A percentile compares a stretch with the other conserved stretches of the same genome.
Evolutionary conservation across 2,329 filamentous ascomycete genomes (phyloP).

Genomic region (Beauveria medogensis): DNA sequence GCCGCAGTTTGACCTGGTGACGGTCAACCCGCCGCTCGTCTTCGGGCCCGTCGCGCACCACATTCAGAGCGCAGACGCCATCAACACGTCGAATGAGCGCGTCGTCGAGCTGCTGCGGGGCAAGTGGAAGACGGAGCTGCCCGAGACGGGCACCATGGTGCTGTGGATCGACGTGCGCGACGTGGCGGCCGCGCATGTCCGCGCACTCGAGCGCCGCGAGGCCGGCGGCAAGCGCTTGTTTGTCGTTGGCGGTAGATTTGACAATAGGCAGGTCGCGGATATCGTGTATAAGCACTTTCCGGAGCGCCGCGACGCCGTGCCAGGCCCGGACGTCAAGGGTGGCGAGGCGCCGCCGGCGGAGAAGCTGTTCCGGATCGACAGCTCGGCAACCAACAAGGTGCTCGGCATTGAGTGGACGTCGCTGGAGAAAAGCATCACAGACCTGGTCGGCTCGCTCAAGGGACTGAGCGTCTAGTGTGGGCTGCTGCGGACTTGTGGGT

Average conservation of each 20-base stretch:
- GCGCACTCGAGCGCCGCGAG: slow-evolving; percentile 39
- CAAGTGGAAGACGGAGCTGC: slow-evolving; percentile 37
- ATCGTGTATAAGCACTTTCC: slow-evolving; percentile 41
- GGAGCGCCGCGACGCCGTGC: slow-evolving; percentile 39
- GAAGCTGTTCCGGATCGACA: slow-evolving; percentile 47
- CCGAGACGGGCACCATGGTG: slow-evolving; percentile 31
- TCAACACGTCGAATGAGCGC: slow-evolving; percentile 48
- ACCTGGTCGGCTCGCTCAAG: slow-evolving; percentile 57
- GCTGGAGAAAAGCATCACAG: slow-evolving; percentile 54
- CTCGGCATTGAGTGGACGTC: slow-evolving; percentile 55
- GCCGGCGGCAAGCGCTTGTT: slow-evolving; percentile 45
- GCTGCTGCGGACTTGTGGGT: neutral
- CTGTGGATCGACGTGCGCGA: slow-evolving; percentile 51
- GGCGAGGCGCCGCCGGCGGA: slow-evolving; percentile 32
- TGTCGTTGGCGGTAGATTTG: slow-evolving; percentile 38
- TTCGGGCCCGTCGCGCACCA: slow-evolving; percentile 45
- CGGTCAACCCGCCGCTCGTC: slow-evolving; percentile 48
- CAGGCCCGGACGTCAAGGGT: slow-evolving; percentile 34
- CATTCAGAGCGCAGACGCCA: slow-evolving; percentile 33
- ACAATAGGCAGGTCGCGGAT: slow-evolving; percentile 36
- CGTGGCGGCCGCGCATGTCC: slow-evolving; percentile 44
- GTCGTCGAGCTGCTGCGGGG: slow-evolving; percentile 43
- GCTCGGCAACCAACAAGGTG: slow-evolving; percentile 47
- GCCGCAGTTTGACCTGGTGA: slow-evolving; percentile 42
- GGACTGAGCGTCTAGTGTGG: slow-evolving; percentile 21